These are phyloP conservation scores for Volvox carteri DNA, from an alignment of 163 green algal genomes.

Conservation along the genomic window DNA sequence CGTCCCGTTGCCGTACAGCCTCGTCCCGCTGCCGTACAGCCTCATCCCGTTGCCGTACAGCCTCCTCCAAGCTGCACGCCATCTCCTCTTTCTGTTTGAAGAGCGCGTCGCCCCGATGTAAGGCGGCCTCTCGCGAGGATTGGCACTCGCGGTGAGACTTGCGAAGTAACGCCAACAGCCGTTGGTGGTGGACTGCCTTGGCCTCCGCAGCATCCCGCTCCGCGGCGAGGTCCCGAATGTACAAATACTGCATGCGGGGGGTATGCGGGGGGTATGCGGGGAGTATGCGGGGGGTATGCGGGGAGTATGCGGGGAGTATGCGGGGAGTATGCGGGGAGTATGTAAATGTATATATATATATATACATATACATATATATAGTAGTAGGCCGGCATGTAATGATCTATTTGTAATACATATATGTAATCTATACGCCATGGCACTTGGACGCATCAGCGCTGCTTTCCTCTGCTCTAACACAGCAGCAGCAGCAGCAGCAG, in stretches of 20 bases:
- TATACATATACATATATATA: background rate
- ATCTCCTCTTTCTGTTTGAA: background rate
- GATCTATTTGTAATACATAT: too few relatives aligned
- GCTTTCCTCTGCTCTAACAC: too few relatives aligned
- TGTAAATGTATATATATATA: background rate
- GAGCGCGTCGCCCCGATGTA: background rate
- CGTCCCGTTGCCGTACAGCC: conserved; percentile 9
- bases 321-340: background rate
- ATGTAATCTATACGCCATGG: too few relatives aligned
- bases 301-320: background rate
- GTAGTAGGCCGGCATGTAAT: background rate
- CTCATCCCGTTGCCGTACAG: background rate
- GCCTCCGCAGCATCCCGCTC: background rate
- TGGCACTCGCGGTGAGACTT: conserved; percentile 6
- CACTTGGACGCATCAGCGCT: too few relatives aligned
- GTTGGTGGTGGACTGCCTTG: background rate
- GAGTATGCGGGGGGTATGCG: background rate
- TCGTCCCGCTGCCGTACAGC: conserved; percentile 27
- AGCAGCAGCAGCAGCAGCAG: too few relatives aligned
- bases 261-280: background rate
- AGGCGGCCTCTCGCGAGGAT: background rate
- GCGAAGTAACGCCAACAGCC: background rate
- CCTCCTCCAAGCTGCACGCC: background rate
- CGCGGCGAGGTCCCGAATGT: background rate
- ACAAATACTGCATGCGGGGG: conserved; percentile 42